Evolutionary conservation across 78 protist species (phyloP).

Genomic region (Diacronema lutheri): DNA sequence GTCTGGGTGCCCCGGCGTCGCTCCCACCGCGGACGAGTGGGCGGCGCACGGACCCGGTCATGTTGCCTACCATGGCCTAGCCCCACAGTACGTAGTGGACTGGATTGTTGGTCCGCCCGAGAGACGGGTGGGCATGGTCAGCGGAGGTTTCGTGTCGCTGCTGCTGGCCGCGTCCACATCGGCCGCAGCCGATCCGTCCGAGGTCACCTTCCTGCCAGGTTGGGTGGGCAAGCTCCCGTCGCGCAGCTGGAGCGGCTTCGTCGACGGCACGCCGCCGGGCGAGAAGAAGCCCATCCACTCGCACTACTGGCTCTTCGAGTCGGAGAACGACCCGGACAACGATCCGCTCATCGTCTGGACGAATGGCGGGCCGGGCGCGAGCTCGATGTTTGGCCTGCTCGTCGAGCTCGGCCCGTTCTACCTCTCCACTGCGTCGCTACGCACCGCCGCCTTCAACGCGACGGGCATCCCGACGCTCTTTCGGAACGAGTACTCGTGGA

Average conservation of each 20-base stretch:
- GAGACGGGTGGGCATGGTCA: no score
- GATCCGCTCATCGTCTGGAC: conserved; percentile 19
- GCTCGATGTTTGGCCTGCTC: conserved; percentile 44
- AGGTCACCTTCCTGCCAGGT: conserved; percentile 5
- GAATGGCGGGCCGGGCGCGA: conserved; percentile 52
- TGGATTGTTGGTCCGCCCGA: no score
- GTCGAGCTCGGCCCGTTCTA: conserved; percentile 51
- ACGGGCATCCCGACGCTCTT: conserved; percentile 44
- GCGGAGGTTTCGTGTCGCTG: no score
- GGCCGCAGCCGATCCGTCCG: no score
- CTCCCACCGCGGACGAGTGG: no score
- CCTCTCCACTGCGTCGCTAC: conserved; percentile 19
- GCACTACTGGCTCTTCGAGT: conserved; percentile 11
- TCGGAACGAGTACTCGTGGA: conserved; percentile 39
- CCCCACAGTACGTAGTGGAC: no score
- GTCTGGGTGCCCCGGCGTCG: no score
- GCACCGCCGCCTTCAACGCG: conserved; percentile 9
- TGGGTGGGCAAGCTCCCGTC: conserved; percentile 15
- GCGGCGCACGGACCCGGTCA: no score
- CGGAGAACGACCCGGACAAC: not conserved
- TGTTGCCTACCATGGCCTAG: no score
- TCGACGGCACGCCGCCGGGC: not conserved
- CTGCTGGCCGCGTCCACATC: no score
- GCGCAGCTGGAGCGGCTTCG: not conserved
- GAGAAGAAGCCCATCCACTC: no score